A percentile compares a stretch with the other conserved stretches of the same genome.
phyloP scores from a whole-genome alignment of 2,329 filamentous ascomycete species.

The Fusarium foetens region DNA sequence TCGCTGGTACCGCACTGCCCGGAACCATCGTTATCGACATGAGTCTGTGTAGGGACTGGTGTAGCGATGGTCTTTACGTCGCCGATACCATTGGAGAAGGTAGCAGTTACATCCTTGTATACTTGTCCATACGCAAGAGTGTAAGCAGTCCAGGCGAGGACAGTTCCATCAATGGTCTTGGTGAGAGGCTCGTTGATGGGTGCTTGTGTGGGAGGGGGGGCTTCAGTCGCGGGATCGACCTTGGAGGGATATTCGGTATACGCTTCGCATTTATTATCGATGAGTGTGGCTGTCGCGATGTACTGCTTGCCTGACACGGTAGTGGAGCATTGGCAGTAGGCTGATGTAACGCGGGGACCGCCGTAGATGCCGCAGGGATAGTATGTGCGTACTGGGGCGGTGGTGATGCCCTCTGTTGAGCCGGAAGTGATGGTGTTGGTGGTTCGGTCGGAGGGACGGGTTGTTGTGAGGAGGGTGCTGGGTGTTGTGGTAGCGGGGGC shows the following conservation, averaged over 20 bases:
- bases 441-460: neutral
- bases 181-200: conserved; percentile 8
- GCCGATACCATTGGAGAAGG: neutral
- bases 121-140: neutral
- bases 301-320: conserved; percentile 8
- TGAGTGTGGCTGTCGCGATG: neutral
- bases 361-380: neutral
- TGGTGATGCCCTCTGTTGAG: neutral
- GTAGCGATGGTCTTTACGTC: conserved; percentile 1
- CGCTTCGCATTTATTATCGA: neutral
- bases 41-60: neutral
- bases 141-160: neutral
- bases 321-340: conserved; percentile 11
- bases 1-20: conserved; percentile 19
- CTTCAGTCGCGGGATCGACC: neutral
- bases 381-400: neutral
- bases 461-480: conserved; percentile 4
- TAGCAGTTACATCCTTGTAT: neutral
- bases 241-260: conserved; percentile 7
- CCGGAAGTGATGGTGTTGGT: neutral
- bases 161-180: conserved; percentile 4
- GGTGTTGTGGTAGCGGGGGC: neutral
- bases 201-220: neutral
- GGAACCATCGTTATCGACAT: conserved; percentile 5
- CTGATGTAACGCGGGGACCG: neutral